Conservation (phyloP, 805 yeast genomes). For the Suhomyces kilbournensis region DNA sequence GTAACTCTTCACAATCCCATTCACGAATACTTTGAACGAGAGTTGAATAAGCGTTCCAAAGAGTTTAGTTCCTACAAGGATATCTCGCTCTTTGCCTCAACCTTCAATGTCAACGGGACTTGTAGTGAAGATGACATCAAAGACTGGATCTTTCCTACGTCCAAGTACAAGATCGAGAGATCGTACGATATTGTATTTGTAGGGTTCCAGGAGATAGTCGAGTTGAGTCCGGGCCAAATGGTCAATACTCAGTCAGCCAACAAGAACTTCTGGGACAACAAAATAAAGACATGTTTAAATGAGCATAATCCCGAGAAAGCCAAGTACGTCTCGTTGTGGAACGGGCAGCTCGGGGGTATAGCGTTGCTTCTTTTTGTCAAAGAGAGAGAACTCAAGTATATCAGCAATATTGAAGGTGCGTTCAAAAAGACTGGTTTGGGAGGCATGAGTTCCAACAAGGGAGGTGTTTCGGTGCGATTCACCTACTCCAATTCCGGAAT, state of each 20-base stretch:
- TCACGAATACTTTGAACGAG: slow-evolving; percentile 48
- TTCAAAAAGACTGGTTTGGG: slow-evolving; percentile 91
- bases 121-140: slow-evolving; percentile 39
- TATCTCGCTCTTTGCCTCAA: slow-evolving; percentile 44
- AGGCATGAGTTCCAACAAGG: slow-evolving; percentile 82
- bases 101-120: slow-evolving; percentile 57
- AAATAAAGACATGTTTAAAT: slow-evolving; percentile 49
- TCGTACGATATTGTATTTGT: slow-evolving; percentile 70
- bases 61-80: slow-evolving; percentile 42
- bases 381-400: slow-evolving; percentile 45
- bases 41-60: slow-evolving; percentile 35
- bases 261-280: slow-evolving; percentile 62
- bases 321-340: slow-evolving; percentile 58
- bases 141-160: slow-evolving; percentile 46
- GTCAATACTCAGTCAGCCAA: slow-evolving; percentile 68
- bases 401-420: slow-evolving; percentile 65
- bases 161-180: slow-evolving; percentile 22
- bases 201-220: slow-evolving; percentile 88
- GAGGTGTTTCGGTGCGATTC: slow-evolving; percentile 73
- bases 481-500: slow-evolving; percentile 63
- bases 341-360: slow-evolving; percentile 85
- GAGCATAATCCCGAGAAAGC: slow-evolving; percentile 30
- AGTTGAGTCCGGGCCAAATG: slow-evolving; percentile 79
- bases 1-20: slow-evolving; percentile 50
- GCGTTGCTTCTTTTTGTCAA: slow-evolving; percentile 66